A percentile compares a stretch with the other conserved stretches of the same genome.
Evolutionary conservation across 148 eudicot species (phyloP).

Genomic region (Heliamphora exappendiculata): DNA sequence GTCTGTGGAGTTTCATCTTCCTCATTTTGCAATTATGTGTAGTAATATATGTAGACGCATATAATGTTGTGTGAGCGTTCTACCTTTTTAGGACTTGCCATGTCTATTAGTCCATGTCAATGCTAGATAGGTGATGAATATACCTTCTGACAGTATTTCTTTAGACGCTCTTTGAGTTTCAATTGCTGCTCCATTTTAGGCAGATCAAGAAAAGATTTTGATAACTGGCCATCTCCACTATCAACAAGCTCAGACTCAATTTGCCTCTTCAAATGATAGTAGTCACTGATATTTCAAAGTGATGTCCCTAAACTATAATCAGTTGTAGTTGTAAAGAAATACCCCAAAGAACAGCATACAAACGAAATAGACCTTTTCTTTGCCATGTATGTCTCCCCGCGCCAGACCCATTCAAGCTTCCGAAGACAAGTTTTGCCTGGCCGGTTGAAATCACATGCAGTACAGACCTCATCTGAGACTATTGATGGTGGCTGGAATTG

Average conservation of each 20-base stretch:
- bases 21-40: not conserved
- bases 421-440: slow-evolving; percentile 96
- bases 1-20: not conserved
- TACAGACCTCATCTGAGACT: slow-evolving; percentile 92
- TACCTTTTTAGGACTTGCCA: not conserved
- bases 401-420: slow-evolving; percentile 99
- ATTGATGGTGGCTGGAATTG: slow-evolving; percentile 84
- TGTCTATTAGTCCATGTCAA: not conserved
- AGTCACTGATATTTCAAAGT: slow-evolving; percentile 61
- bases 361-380: slow-evolving; percentile 66
- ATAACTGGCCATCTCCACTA: slow-evolving; percentile 41
- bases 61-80: not conserved
- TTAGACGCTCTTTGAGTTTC: slow-evolving; percentile 86
- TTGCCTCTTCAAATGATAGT: slow-evolving; percentile 92
- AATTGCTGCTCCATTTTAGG: slow-evolving; percentile 84
- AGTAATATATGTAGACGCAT: too few species aligned
- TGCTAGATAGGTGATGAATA: slow-evolving; percentile 3
- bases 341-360: slow-evolving; percentile 16
- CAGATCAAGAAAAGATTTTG: slow-evolving; percentile 79
- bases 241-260: slow-evolving; percentile 84
- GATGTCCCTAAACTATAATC: slow-evolving; percentile 7
- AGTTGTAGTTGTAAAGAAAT: slow-evolving; percentile 4
- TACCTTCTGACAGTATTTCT: slow-evolving; percentile 96
- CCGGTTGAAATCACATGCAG: slow-evolving; percentile 98
- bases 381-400: slow-evolving; percentile 93